Evolutionary conservation across 108 stramenopile genomes (phyloP), one percentile per base, ranked within the genome.

Genomic region (Fistulifera pelliculosa): DNA sequence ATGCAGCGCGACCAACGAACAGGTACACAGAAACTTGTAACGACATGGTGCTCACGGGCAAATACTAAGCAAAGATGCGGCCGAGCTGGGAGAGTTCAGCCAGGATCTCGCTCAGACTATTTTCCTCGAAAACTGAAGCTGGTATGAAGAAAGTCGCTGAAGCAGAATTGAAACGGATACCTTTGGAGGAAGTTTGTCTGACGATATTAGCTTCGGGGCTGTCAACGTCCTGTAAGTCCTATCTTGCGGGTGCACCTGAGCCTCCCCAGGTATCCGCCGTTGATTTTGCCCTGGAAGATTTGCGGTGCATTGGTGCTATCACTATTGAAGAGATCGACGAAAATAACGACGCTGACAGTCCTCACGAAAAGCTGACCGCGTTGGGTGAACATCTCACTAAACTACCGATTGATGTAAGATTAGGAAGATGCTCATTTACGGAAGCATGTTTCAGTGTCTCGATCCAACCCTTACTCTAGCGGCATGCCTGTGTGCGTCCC

Each of bases 41-140:
- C 78, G 12, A 70, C 69, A 55, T 94, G 44, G 44, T 45, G 44
- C 11, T 45, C 44, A 11, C 4, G 11, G 21, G 44, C 44, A 19
- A 45, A 21, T 45, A 21, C 21, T 45, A 17, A 21, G 16, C 44
- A 45, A 11, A 45, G 44, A 11, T 45, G 19, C 6, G 44, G 44
- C 3, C 61, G 98, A 27, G 97, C 98, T 0, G 98, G 96, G 1
- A 72, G 98, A 24, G 91, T 96, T 19, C 85, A 84, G 28, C 69
- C 85, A 8, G 98, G 16, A 59, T 91, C 19, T 96, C 93, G 39
- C 52, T 80, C 28, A 92, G 92, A 62, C 66, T 99, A 8, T 79
- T 80, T 65, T 87, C 87, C 10, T 73, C 78, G 0, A 25, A 58
- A 40, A 93, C 82, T 19, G 82, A 67, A 22, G 45, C 54, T 49